A percentile compares a stretch with the other conserved stretches of the same genome.
These are phyloP conservation scores for Pythium biforme DNA, from an alignment of 352 stramenopile genomes.

Conservation along the genomic window DNA sequence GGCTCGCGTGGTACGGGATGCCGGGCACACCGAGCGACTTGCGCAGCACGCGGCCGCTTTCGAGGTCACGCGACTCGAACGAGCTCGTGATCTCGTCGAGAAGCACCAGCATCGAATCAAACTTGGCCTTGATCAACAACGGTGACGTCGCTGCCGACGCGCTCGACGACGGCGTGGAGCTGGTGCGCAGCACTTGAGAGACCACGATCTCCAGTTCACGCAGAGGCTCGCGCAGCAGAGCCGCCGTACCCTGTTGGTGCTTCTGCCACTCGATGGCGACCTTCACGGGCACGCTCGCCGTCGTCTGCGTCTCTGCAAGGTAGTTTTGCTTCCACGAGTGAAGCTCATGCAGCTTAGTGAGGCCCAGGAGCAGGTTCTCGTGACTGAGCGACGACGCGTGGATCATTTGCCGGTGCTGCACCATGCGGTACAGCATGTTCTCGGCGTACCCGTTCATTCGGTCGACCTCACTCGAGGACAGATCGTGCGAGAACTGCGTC, in stretches of 20 bases:
- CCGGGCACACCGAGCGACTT: conserved; percentile 51
- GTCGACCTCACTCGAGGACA: conserved; percentile 80
- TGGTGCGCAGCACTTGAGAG: conserved; percentile 43
- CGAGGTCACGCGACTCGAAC: conserved; percentile 22
- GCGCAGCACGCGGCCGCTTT: conserved; percentile 26
- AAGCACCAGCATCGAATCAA: conserved; percentile 21
- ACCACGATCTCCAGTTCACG: conserved; percentile 71
- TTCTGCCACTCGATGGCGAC: conserved; percentile 50
- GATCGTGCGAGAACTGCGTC: conserved; percentile 83
- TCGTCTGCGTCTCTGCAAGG: conserved; percentile 32
- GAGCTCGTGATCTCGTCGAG: conserved; percentile 22
- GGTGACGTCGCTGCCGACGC: not conserved
- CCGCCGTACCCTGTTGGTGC: conserved; percentile 46
- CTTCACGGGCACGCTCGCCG: conserved; percentile 35
- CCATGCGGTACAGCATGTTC: conserved; percentile 85
- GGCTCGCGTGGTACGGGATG: conserved; percentile 47
- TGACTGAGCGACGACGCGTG: conserved; percentile 67
- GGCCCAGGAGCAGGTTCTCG: conserved; percentile 59
- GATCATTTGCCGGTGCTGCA: conserved; percentile 87
- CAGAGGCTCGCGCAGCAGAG: conserved; percentile 48
- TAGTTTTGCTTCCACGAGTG: conserved; percentile 26
- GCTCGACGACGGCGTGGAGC: not conserved
- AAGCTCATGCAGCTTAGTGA: conserved; percentile 37
- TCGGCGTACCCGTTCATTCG: conserved; percentile 89
- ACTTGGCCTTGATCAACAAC: conserved; percentile 22